Conservation (phyloP, 352 stramenopile genomes). For the Phytophthora vignae region DNA sequence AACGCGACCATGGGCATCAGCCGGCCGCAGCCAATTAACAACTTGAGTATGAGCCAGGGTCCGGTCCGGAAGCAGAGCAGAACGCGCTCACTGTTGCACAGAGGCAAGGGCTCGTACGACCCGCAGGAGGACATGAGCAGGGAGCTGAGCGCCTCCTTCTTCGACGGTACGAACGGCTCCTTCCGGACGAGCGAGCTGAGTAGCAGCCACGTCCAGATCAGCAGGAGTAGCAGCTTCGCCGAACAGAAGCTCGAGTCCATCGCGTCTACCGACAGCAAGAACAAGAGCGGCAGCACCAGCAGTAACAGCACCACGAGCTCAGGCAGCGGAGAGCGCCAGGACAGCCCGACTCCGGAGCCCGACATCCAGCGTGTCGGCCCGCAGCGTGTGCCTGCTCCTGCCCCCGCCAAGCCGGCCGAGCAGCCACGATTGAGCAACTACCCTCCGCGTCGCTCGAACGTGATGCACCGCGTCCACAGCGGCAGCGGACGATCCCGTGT, state of each 20-base stretch:
- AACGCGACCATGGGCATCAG: constrained; percentile 21
- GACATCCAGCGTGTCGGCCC: constrained; percentile 36
- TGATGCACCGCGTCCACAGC: constrained; percentile 29
- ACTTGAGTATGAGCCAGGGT: constrained; percentile 40
- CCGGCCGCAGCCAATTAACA: constrained; percentile 21
- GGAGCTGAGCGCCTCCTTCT: constrained; percentile 45
- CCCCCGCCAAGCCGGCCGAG: constrained; percentile 28
- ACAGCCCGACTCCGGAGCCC: constrained; percentile 22
- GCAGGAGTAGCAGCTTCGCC: constrained; percentile 35
- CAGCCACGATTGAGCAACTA: constrained; percentile 33
- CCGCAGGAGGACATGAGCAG: constrained; percentile 38
- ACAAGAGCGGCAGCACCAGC: constrained; percentile 26
- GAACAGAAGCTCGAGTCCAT: constrained; percentile 36
- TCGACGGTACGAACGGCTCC: constrained; percentile 45
- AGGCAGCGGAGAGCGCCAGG: constrained; percentile 22
- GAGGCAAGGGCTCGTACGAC: constrained; percentile 36
- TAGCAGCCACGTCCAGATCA: constrained; percentile 37
- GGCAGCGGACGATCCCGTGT: constrained; percentile 21
- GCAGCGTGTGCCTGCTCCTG: constrained; percentile 39
- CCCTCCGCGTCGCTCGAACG: constrained; percentile 36
- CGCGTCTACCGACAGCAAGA: constrained; percentile 25
- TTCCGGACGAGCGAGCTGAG: constrained; percentile 40
- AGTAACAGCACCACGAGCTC: constrained; percentile 41
- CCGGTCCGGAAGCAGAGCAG: constrained; percentile 34
- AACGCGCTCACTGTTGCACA: constrained; percentile 27